A percentile compares a stretch with the other conserved stretches of the same genome.
Evolutionary conservation across 2,329 filamentous ascomycete genomes (phyloP).

Genomic region (Plenodomus lindquistii): DNA sequence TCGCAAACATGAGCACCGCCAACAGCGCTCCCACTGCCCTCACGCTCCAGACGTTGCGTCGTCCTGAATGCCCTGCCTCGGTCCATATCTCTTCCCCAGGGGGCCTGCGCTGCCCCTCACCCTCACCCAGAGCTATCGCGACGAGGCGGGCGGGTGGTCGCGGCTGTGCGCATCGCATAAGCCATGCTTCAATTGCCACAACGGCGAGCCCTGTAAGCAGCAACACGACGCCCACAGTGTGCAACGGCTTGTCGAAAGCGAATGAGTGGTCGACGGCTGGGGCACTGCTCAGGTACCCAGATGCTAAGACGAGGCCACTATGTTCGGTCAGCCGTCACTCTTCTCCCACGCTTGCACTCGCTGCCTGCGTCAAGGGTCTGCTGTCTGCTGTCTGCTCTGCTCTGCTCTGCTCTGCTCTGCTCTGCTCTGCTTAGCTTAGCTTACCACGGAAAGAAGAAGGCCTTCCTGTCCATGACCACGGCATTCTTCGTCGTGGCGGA

Average conservation of each 20-base stretch:
- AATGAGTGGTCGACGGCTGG: conserved; percentile 38
- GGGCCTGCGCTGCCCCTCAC: conserved; percentile 26
- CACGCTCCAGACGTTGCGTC: conserved; percentile 19
- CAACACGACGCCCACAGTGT: conserved; percentile 36
- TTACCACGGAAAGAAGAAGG: conserved; percentile 41
- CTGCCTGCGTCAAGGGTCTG: background rate
- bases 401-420: too few species aligned
- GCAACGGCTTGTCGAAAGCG: conserved; percentile 43
- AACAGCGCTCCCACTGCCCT: conserved; percentile 29
- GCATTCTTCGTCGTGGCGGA: conserved; percentile 29
- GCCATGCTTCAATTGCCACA: conserved; percentile 31
- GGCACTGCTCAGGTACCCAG: conserved; percentile 36
- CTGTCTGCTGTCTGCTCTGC: too few species aligned
- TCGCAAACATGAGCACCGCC: conserved; percentile 32
- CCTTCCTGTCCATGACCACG: conserved; percentile 41
- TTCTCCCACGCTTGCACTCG: too few species aligned
- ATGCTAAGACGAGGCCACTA: conserved; percentile 43
- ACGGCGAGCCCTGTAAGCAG: conserved; percentile 38
- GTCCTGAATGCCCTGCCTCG: conserved; percentile 21
- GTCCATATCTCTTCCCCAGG: conserved; percentile 33
- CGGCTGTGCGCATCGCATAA: conserved; percentile 18
- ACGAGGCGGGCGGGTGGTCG: conserved; percentile 28
- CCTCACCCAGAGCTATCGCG: conserved; percentile 36
- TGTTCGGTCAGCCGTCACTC: conserved; percentile 18
- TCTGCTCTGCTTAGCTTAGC: too few species aligned